Evolutionary conservation across 495 filamentous ascomycete genomes (phyloP), one percentile per base, ranked within the genome.

Genomic region (Collariella sp.): DNA sequence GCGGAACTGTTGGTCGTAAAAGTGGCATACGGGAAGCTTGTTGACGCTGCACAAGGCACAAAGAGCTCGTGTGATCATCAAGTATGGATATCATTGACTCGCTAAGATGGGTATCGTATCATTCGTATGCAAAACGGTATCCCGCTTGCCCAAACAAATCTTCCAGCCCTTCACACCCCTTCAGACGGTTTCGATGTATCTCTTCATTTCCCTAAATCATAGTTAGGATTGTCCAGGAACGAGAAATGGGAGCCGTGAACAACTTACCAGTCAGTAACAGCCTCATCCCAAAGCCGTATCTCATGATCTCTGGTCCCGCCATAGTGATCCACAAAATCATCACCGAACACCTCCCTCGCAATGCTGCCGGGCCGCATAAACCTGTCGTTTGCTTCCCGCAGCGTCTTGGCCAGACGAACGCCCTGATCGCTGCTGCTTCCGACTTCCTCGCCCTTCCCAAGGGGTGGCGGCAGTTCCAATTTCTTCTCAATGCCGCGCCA

Each of bases 241-340:
- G 13, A 20, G 38, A 31, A 12, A 11, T 16, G 7, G 1, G n/a
- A 39, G 1, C 19, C 19, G 35, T 33, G 22, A 38, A 51, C 55
- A 36, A 65, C 82, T 58, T 71, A 88, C 89, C 90, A 96, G 68
- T 95, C 91, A 22, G 90, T 95, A 7, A 95, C 89, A 1, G 89
- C 88, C 66, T 96, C 91, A 65, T 98, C 89, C 89, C 89, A 98
- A 16, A 95, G 70, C 55, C 83, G 74, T 60, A 90, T 77, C 69
- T 98, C 93, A 69, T 98, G 91, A 62, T 91, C 87, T 54, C 93
- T 81, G 20, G 93, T 96, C 7, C 93, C 93, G 4, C 84, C 87
- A 75, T 81, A 98, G 65, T 98, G 94, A 3, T 96, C 89, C 7
- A 98, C 91, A 69, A 98, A 98, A 10, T 85, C 87, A 68, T 97